These are phyloP conservation scores for Neoarthrinium moseri DNA, from an alignment of 2,329 filamentous ascomycete species.

Conservation along the genomic window DNA sequence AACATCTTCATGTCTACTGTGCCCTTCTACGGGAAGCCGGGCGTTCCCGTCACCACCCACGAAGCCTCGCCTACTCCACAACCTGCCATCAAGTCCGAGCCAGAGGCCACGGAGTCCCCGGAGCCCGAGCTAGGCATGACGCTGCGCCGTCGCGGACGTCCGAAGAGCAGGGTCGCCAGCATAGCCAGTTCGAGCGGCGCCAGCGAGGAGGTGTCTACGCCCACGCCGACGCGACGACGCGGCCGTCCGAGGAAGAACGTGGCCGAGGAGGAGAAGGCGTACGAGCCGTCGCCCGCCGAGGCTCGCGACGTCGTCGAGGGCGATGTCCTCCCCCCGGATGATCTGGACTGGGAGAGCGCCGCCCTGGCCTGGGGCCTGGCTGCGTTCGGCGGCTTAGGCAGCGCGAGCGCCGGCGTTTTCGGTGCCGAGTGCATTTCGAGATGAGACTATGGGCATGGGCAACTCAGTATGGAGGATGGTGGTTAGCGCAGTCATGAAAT, in stretches of 20 bases:
- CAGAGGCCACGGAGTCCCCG: constrained; percentile 12
- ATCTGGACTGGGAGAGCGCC: constrained; percentile 45
- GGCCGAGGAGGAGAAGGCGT: constrained; percentile 30
- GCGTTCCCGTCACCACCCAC: neutral
- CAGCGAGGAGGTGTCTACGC: constrained; percentile 14
- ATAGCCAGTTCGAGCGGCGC: constrained; percentile 19
- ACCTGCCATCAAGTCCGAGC: constrained; percentile 12
- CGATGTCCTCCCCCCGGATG: constrained; percentile 38
- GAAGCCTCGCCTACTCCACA: constrained; percentile 10
- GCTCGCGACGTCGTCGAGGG: constrained; percentile 32
- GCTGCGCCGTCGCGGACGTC: constrained; percentile 18
- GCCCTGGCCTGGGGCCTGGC: constrained; percentile 46
- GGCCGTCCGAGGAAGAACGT: constrained; percentile 22
- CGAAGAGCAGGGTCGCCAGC: constrained; percentile 19
- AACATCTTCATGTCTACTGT: constrained; percentile 42
- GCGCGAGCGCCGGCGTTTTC: constrained; percentile 43
- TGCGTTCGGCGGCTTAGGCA: constrained; percentile 41
- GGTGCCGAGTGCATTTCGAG: constrained; percentile 44
- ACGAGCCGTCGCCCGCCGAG: constrained; percentile 35
- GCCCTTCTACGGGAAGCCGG: constrained; percentile 24
- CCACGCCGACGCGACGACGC: constrained; percentile 13
- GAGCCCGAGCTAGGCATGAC: constrained; percentile 13
- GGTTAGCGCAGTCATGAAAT: too few relatives aligned
- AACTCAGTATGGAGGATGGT: neutral
- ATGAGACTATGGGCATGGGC: constrained; percentile 21